Evolutionary conservation across 1,284 basidiomycete species (phyloP).

Genomic region (Lentinus polychrous): DNA sequence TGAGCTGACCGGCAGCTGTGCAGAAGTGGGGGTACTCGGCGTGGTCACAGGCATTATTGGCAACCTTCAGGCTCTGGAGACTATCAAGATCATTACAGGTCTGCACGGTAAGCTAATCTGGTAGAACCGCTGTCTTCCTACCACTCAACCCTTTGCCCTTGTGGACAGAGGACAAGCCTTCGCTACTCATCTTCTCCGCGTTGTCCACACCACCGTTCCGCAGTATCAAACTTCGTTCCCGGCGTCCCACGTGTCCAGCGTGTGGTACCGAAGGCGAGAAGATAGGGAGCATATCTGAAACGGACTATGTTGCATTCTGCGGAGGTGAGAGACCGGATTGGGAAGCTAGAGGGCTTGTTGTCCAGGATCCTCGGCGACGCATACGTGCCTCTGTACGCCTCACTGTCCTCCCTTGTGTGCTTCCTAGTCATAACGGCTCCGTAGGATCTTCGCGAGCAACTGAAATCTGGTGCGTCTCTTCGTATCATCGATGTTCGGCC

Average conservation of each 20-base stretch:
- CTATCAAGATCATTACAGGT: constrained; percentile 78
- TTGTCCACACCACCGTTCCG: constrained; percentile 71
- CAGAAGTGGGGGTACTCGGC: constrained; percentile 89
- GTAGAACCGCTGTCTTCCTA: no score
- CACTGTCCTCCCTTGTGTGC: no score
- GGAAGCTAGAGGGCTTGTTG: constrained; percentile 42
- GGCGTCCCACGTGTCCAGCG: constrained; percentile 54
- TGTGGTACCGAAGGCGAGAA: constrained; percentile 47
- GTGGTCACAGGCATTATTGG: constrained; percentile 90
- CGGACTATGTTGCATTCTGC: constrained; percentile 77
- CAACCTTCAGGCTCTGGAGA: constrained; percentile 85
- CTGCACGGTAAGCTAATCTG: constrained; percentile 50
- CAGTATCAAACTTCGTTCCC: constrained; percentile 70
- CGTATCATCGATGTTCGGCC: constrained; percentile 81
- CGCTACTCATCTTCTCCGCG: constrained; percentile 47
- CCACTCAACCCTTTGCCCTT: no score
- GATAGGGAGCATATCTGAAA: constrained; percentile 39
- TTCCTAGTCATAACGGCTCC: neutral
- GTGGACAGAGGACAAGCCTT: no score
- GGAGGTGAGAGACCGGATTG: constrained; percentile 63
- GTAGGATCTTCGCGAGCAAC: constrained; percentile 25
- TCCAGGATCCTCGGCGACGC: constrained; percentile 33
- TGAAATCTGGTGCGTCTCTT: constrained; percentile 26
- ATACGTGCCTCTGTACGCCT: constrained; percentile 40
- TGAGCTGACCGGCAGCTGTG: constrained; percentile 70